These are phyloP conservation scores for Globisporangium irregulare DNA, from an alignment of 352 stramenopile genomes.

Conservation along the genomic window DNA sequence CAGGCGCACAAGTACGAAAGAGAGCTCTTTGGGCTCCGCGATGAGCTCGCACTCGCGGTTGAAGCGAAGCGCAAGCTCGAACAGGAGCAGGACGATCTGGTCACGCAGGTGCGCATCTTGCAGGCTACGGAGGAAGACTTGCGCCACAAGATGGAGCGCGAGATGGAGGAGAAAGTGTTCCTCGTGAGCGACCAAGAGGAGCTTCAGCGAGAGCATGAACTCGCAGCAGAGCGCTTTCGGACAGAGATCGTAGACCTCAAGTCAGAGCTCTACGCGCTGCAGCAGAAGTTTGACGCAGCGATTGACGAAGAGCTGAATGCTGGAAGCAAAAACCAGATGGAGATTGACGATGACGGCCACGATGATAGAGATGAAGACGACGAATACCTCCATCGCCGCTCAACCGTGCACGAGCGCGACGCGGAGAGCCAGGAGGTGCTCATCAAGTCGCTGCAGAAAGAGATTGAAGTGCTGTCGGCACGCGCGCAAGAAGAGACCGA, in stretches of 20 bases:
- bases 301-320: constrained; percentile 14
- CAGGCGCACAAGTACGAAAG: constrained; percentile 53
- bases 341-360: constrained; percentile 18
- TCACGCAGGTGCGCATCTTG: constrained; percentile 80
- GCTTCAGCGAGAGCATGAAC: constrained; percentile 74
- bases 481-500: constrained; percentile 69
- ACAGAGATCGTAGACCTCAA: constrained; percentile 86
- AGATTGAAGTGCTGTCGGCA: constrained; percentile 62
- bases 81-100: constrained; percentile 73
- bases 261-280: constrained; percentile 73
- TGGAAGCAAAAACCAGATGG: constrained; percentile 16
- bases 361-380: constrained; percentile 20
- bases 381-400: constrained; percentile 33
- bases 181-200: constrained; percentile 80
- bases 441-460: constrained; percentile 62
- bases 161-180: constrained; percentile 87
- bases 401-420: constrained; percentile 59
- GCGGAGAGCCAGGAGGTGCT: constrained; percentile 56
- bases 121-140: constrained; percentile 77
- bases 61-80: constrained; percentile 51
- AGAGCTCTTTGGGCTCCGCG: constrained; percentile 41
- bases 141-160: constrained; percentile 78
- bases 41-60: constrained; percentile 36
- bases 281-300: constrained; percentile 50
- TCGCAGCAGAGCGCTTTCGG: constrained; percentile 72